Evolutionary conservation across 2,329 filamentous ascomycete species (phyloP).

Genomic region (Fusarium nurragi): DNA sequence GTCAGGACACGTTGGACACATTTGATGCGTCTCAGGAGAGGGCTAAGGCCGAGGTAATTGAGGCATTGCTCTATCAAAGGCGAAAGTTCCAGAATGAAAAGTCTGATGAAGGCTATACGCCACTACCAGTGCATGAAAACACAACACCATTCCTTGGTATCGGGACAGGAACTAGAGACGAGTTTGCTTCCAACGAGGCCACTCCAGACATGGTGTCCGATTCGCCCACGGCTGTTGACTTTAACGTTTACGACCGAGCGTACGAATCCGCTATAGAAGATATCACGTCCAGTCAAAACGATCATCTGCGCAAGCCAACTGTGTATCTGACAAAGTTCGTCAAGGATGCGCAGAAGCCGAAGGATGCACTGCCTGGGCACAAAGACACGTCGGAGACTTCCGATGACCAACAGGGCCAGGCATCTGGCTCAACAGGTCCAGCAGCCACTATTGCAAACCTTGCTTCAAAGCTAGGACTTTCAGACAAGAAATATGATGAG

Average conservation of each 20-base stretch:
- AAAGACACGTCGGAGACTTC: slow-evolving; percentile 1
- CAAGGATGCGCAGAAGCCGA: slow-evolving; percentile 54
- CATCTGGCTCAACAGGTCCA: slow-evolving; percentile 23
- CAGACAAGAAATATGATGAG: slow-evolving; percentile 16
- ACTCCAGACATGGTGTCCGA: slow-evolving; percentile 73
- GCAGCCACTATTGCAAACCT: slow-evolving; percentile 37
- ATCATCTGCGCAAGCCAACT: slow-evolving; percentile 51
- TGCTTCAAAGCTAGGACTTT: slow-evolving; percentile 35
- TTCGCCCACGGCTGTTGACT: slow-evolving; percentile 84
- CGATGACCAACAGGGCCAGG: slow-evolving; percentile 8
- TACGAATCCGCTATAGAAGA: slow-evolving; percentile 81
- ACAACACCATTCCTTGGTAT: slow-evolving; percentile 77
- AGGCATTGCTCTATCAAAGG: slow-evolving; percentile 59
- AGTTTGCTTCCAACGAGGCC: slow-evolving; percentile 52
- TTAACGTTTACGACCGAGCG: slow-evolving; percentile 87
- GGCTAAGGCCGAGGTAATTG: slow-evolving; percentile 59
- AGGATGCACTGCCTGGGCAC: slow-evolving; percentile 48
- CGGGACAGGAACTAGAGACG: slow-evolving; percentile 69
- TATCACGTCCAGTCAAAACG: slow-evolving; percentile 61
- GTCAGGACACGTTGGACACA: slow-evolving; percentile 16
- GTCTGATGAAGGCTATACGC: slow-evolving; percentile 56
- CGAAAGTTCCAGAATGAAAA: slow-evolving; percentile 51
- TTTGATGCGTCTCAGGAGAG: slow-evolving; percentile 46
- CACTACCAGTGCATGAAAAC: slow-evolving; percentile 65
- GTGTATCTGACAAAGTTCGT: slow-evolving; percentile 62